phyloP scores from a whole-genome alignment of 2,329 filamentous ascomycete genomes.

The Alternaria sp. region DNA sequence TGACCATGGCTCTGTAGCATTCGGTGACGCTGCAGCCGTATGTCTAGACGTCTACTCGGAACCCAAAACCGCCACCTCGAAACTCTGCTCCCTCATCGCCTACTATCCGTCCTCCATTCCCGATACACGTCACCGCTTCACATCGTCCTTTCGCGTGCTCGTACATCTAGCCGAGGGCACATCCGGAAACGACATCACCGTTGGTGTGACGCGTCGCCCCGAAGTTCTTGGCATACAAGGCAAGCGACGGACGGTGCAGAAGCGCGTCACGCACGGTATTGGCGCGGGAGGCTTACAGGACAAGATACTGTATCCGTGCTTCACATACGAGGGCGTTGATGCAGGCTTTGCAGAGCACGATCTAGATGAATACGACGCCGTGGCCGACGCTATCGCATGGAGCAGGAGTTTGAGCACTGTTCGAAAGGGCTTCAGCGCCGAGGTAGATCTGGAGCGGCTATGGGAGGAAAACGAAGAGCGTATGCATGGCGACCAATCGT shows the following conservation, averaged over 20 bases:
- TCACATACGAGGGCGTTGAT: constrained; percentile 62
- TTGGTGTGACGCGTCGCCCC: constrained; percentile 58
- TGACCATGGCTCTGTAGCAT: constrained; percentile 54
- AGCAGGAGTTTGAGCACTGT: constrained; percentile 67
- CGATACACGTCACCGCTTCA: constrained; percentile 54
- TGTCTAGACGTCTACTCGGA: constrained; percentile 65
- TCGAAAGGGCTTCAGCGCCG: constrained; percentile 64
- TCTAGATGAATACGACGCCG: constrained; percentile 69
- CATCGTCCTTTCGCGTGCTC: constrained; percentile 55
- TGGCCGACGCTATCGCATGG: constrained; percentile 71
- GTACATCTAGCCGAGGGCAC: constrained; percentile 62
- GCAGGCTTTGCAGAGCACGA: constrained; percentile 75
- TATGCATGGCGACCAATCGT: constrained; percentile 11
- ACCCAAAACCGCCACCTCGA: constrained; percentile 56
- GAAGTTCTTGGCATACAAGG: constrained; percentile 61
- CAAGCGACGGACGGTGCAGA: constrained; percentile 56
- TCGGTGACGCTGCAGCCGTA: constrained; percentile 65
- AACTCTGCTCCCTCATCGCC: constrained; percentile 65
- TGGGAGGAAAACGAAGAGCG: constrained; percentile 52
- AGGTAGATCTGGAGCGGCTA: constrained; percentile 54
- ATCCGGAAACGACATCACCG: constrained; percentile 45
- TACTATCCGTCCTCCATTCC: constrained; percentile 69
- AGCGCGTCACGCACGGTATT: constrained; percentile 58
- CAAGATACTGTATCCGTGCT: constrained; percentile 55
- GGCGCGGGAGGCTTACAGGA: constrained; percentile 55